Percentiles rank a stretch among this genome's conserved stretches.
phyloP scores from a whole-genome alignment of 805 yeast genomes.

The Cyberlindnera misumaiensis region DNA sequence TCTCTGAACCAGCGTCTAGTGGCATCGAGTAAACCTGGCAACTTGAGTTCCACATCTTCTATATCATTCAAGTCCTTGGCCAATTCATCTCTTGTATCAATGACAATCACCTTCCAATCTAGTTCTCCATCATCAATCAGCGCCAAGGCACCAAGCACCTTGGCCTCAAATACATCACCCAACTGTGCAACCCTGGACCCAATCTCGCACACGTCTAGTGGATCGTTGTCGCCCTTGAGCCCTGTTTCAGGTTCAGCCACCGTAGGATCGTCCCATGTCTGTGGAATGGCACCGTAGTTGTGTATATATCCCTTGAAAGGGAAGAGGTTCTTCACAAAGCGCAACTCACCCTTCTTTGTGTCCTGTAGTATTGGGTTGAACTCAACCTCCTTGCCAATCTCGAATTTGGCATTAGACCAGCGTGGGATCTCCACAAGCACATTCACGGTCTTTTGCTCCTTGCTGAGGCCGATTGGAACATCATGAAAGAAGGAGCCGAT shows the following conservation, averaged over 20 bases:
- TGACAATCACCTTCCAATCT: constrained; percentile 86
- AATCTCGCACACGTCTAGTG: constrained; percentile 89
- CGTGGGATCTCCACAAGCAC: constrained; percentile 76
- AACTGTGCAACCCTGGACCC: constrained; percentile 39
- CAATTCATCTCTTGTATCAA: constrained; percentile 60
- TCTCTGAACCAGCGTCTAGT: constrained; percentile 77
- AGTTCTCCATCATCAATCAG: constrained; percentile 90
- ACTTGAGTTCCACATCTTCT: constrained; percentile 55
- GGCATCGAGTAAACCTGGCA: constrained; percentile 67
- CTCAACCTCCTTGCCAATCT: constrained; percentile 48
- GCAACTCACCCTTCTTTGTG: constrained; percentile 61
- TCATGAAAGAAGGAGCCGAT: constrained; percentile 89
- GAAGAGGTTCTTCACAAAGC: constrained; percentile 73
- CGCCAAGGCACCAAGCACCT: constrained; percentile 71
- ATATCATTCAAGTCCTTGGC: constrained; percentile 54
- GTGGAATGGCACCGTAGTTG: constrained; percentile 85
- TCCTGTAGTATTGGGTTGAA: constrained; percentile 83
- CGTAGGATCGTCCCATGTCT: constrained; percentile 97
- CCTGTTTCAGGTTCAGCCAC: constrained; percentile 34
- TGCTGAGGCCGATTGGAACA: constrained; percentile 48
- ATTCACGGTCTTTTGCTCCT: constrained; percentile 37
- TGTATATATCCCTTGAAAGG: constrained; percentile 83
- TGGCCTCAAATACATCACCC: constrained; percentile 62
- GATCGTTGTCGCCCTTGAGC: constrained; percentile 85
- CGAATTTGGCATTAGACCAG: constrained; percentile 82